Evolutionary conservation across 441 rosid genomes (phyloP), one percentile per base, ranked within the genome.

Genomic region (Erodium trifolium): DNA sequence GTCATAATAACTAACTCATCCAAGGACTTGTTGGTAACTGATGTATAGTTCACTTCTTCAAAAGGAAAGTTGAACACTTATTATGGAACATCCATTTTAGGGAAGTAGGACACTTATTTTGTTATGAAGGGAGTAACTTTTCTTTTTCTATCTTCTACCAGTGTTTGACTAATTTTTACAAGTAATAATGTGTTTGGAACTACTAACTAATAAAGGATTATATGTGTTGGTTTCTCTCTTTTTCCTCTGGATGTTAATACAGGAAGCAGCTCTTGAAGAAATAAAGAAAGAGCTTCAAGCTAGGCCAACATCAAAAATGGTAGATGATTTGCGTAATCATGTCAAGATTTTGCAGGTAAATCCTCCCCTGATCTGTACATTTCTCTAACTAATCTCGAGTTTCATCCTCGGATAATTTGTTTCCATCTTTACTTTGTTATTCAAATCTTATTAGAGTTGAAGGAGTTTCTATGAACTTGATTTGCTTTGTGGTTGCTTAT

Each of bases 291-390:
- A 89, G 82, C 85, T 95, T 79, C 96, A 87, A 76, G 84, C 85
- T 74, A 87, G 97, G 79, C 99, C 99, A 77, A 89, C 96, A 68
- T 77, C 79, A 78, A 95, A 92, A 78, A 76, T 90, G 81, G 96
- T 95, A 70, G 99, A 95, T 76, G 99, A 95, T 78, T 81, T 95
- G 85, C 95, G 80, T 60, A 95, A 90, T 82, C 92, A 95, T 87
- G 96, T 95, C 79, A 95, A 95, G 86, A 92, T 95, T 78, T 82
- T 95, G 81, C 99, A 95, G 98, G 98, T 92, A 85, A 65, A n/a
- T 5, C 45, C 3, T 59, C 76, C 57, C 31, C 2, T 6, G 63
- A 63, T 60, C 55, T 17, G 16, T 8, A 63, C 69, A 51, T 59
- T 17, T 59, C 68, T 49, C 23, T 49, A 10, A 68, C 31, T 66